These are phyloP conservation scores for Hygrocybe coccinea DNA, from an alignment of 768 basidiomycete species.

Conservation along the genomic window DNA sequence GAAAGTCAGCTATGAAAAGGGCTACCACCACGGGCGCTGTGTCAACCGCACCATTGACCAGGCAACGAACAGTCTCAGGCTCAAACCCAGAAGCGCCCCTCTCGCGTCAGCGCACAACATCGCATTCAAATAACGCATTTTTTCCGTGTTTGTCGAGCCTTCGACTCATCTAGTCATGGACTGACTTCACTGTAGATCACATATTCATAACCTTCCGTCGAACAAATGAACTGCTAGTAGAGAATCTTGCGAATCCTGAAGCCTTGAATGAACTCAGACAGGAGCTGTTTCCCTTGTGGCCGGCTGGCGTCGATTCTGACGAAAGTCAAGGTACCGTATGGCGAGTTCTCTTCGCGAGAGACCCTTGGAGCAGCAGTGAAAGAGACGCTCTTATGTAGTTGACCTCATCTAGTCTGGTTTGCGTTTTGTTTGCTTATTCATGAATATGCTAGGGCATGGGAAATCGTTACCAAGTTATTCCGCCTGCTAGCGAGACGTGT, in stretches of 20 bases:
- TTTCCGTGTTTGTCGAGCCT: constrained; percentile 4
- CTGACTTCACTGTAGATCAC: constrained; percentile 45
- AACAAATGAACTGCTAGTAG: constrained; percentile 58
- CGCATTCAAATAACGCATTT: constrained; percentile 10
- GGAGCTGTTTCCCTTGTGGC: constrained; percentile 59
- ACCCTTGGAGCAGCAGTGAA: constrained; percentile 65
- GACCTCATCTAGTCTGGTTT: no score
- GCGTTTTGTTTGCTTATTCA: constrained; percentile 1
- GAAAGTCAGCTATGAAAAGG: constrained; percentile 48
- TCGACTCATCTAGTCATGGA: neutral
- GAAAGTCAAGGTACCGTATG: constrained; percentile 43
- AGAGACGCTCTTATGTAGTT: constrained; percentile 51
- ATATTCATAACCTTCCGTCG: constrained; percentile 67
- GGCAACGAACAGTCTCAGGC: constrained; percentile 20
- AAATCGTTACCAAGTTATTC: constrained; percentile 58
- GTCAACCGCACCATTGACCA: constrained; percentile 14
- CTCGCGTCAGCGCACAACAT: constrained; percentile 13
- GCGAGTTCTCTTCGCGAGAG: constrained; percentile 57
- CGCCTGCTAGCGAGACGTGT: constrained; percentile 56
- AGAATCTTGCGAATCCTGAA: constrained; percentile 40
- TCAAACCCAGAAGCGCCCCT: constrained; percentile 7
- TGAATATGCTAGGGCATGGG: constrained; percentile 44
- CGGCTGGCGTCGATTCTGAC: constrained; percentile 53
- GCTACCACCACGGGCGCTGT: constrained; percentile 54
- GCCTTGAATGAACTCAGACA: constrained; percentile 57